phyloP scores from a whole-genome alignment of 1,139 yeast genomes.

The Yamadazyma mexicana region DNA sequence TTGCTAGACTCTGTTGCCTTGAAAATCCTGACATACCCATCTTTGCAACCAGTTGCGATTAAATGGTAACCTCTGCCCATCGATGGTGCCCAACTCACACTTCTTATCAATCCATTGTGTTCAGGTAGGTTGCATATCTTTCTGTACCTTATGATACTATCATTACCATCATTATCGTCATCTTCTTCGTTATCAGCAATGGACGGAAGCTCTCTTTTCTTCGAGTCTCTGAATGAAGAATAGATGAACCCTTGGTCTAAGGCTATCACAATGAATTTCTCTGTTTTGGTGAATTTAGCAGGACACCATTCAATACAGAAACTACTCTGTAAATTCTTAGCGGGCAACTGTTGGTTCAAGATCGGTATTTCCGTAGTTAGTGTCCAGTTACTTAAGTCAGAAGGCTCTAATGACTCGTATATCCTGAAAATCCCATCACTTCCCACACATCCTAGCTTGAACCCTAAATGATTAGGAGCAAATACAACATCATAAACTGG shows the following conservation, averaged over 20 bases:
- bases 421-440: constrained; percentile 85
- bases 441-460: constrained; percentile 84
- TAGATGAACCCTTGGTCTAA: constrained; percentile 84
- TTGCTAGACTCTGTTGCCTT: constrained; percentile 51
- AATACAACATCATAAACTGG: constrained; percentile 88
- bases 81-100: constrained; percentile 96
- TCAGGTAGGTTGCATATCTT: constrained; percentile 57
- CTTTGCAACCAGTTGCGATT: constrained; percentile 94
- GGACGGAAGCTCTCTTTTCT: constrained; percentile 6
- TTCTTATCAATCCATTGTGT: constrained; percentile 82
- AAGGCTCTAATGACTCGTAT: constrained; percentile 87
- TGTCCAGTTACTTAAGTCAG: constrained; percentile 81
- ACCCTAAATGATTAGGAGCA: constrained; percentile 84
- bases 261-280: constrained; percentile 82
- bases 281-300: constrained; percentile 70
- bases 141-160: constrained; percentile 23
- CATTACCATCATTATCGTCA: constrained; percentile 10
- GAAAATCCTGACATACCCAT: constrained; percentile 86
- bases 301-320: constrained; percentile 94
- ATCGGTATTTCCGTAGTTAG: constrained; percentile 70
- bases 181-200: no score
- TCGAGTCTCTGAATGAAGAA: constrained; percentile 27
- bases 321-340: constrained; percentile 80
- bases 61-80: constrained; percentile 89
- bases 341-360: constrained; percentile 60